A percentile compares a stretch with the other conserved stretches of the same genome.
These are phyloP conservation scores for Candida dubliniensis DNA, from an alignment of 1,139 yeast genomes.

Conservation along the genomic window DNA sequence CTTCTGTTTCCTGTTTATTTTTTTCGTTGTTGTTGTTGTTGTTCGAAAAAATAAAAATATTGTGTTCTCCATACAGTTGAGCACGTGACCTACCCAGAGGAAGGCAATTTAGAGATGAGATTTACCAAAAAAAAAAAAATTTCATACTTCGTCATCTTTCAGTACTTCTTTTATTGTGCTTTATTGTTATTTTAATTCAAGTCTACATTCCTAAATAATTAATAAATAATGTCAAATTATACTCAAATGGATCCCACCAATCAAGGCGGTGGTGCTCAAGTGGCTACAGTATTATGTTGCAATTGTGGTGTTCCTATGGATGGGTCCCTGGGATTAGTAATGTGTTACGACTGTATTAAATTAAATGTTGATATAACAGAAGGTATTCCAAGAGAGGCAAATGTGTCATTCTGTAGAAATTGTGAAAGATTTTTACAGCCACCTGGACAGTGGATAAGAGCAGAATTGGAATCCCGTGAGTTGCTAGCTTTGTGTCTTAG, in stretches of 20 bases:
- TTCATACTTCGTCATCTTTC: no score
- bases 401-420: slow-evolving; percentile 90
- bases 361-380: slow-evolving; percentile 91
- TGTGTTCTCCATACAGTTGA: neutral
- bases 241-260: slow-evolving; percentile 37
- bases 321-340: slow-evolving; percentile 88
- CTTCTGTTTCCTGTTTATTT: neutral
- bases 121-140: neutral
- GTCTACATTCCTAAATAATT: neutral
- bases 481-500: slow-evolving; percentile 86
- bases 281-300: slow-evolving; percentile 91
- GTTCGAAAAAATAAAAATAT: no score
- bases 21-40: neutral
- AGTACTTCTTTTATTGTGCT: neutral
- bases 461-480: slow-evolving; percentile 90
- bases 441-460: slow-evolving; percentile 89
- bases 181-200: neutral
- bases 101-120: neutral
- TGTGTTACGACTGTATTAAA: slow-evolving; percentile 98
- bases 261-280: slow-evolving; percentile 23
- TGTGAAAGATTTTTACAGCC: slow-evolving; percentile 96
- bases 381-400: slow-evolving; percentile 94
- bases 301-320: slow-evolving; percentile 99
- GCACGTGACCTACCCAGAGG: neutral
- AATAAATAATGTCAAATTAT: slow-evolving; percentile 47